Evolutionary conservation across 805 yeast genomes (phyloP), one percentile per base, ranked within the genome.

Genomic region (Metschnikowia reukaufii): DNA sequence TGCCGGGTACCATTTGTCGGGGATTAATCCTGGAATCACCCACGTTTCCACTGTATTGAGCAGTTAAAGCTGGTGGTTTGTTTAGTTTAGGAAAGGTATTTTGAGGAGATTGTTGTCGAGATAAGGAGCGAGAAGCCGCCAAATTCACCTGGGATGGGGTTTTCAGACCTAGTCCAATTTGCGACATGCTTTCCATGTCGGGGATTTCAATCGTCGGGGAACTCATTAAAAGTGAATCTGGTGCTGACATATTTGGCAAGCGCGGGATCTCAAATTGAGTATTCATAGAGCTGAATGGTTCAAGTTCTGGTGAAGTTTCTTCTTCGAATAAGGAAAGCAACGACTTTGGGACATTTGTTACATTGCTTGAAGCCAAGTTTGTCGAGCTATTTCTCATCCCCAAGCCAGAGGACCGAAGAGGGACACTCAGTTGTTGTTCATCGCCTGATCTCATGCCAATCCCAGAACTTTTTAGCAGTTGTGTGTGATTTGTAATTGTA

Each of bases 141-240:
- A 42, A 34, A 31, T 45, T 44, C 10, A 48, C 21, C 36, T 47
- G 54, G 6, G 52, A 46, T 10, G 44, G 39, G 1, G 36, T 30
- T 18, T 46, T 39, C 36, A 41, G 47, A 6, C 46, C 49, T 35
- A 51, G 41, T 13, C 56, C 47, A 34, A 62, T 60, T 15, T 59
- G 59, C 6, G 67, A 60, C 36, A 70, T 45, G 27, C 65, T 65
- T 41, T 79, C 84, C 77, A 83, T 80, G 51, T 76, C 81, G 4
- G 92, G 92, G 35, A 86, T 86, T 60, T 85, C 91, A 23, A 77
- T 78, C 2, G 84, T 73, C 1, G 88, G 85, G 0, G 86, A 78
- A 8, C 79, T 75, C 15, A 51, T 23, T 9, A 36, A 36, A 16
- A 45, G 45, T 19, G 45, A 34, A 4, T 45, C 52, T 5, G 49